Evolutionary conservation across 257 asterid genomes (phyloP).

Genomic region (Gardenia jasminoides): DNA sequence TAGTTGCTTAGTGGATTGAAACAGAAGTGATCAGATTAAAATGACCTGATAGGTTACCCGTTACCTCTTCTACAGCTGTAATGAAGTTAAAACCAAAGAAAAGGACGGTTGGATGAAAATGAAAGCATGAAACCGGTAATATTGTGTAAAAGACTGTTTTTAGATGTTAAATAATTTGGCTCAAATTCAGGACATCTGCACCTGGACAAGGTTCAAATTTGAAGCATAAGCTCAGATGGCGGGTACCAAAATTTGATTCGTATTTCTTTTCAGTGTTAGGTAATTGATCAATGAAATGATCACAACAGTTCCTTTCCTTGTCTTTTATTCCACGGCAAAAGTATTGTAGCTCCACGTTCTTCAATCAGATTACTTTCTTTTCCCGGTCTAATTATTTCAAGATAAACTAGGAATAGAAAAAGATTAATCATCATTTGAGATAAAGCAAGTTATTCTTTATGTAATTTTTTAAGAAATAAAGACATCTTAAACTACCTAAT

Average conservation of each 20-base stretch:
- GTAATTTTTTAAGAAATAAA: neutral
- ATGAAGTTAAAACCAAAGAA: neutral
- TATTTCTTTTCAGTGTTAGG: constrained; percentile 1
- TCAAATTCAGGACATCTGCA: constrained; percentile 2
- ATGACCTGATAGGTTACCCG: neutral
- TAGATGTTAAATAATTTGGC: neutral
- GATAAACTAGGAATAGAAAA: neutral
- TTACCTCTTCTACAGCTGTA: neutral
- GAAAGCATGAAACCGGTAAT: neutral
- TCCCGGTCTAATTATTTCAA: neutral
- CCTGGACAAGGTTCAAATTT: constrained; percentile 8
- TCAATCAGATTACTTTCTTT: neutral
- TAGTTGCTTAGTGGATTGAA: neutral
- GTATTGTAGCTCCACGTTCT: neutral
- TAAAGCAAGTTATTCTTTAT: neutral
- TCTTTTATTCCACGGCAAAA: neutral
- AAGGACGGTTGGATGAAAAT: neutral
- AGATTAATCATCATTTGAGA: neutral
- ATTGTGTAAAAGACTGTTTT: neutral
- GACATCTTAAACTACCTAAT: neutral
- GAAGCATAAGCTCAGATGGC: neutral
- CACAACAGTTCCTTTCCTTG: neutral
- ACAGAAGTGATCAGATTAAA: neutral
- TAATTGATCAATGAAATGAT: neutral
- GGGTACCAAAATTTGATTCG: no score